Percentiles rank a stretch among this genome's conserved stretches.
Evolutionary conservation across 331 rosid species (phyloP).

Genomic region (Arachis monticola): DNA sequence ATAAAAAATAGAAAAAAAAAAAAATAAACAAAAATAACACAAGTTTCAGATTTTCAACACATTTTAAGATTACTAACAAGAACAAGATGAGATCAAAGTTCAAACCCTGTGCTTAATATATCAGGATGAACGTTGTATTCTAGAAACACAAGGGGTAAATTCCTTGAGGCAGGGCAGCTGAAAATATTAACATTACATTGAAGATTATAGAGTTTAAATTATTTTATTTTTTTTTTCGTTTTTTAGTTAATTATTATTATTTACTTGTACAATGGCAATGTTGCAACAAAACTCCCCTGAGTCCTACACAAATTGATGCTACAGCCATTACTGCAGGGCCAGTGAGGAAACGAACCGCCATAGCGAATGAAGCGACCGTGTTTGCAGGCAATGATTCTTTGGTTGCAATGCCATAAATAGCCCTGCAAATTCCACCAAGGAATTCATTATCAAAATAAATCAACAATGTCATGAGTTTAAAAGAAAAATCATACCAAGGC

Average conservation of each 20-base stretch:
- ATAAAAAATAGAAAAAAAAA: too few relatives aligned
- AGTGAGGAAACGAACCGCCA: slow-evolving; percentile 84
- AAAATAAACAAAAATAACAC: slow-evolving; percentile 36
- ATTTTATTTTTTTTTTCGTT: too few relatives aligned
- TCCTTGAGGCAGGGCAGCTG: slow-evolving; percentile 97
- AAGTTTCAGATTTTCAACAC: not conserved
- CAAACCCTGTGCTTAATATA: slow-evolving; percentile 91
- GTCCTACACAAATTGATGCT: slow-evolving; percentile 75
- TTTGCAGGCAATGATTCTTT: slow-evolving; percentile 78
- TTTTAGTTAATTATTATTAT: not conserved
- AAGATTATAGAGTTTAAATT: not conserved
- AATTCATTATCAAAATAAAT: not conserved
- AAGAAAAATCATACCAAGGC: slow-evolving; percentile 63
- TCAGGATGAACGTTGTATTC: slow-evolving; percentile 94
- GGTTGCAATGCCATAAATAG: slow-evolving; percentile 98
- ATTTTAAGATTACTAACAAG: not conserved
- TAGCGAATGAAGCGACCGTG: slow-evolving; percentile 74
- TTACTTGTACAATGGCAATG: slow-evolving; percentile 90
- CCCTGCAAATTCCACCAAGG: slow-evolving; percentile 50
- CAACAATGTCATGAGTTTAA: not conserved
- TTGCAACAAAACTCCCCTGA: slow-evolving; percentile 74
- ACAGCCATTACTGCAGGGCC: slow-evolving; percentile 95
- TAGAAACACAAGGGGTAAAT: slow-evolving; percentile 89
- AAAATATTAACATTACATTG: not conserved
- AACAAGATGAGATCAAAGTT: not conserved